These are phyloP conservation scores for Hypomontagnella submonticulosa DNA, from an alignment of 495 filamentous ascomycete genomes.

Conservation along the genomic window DNA sequence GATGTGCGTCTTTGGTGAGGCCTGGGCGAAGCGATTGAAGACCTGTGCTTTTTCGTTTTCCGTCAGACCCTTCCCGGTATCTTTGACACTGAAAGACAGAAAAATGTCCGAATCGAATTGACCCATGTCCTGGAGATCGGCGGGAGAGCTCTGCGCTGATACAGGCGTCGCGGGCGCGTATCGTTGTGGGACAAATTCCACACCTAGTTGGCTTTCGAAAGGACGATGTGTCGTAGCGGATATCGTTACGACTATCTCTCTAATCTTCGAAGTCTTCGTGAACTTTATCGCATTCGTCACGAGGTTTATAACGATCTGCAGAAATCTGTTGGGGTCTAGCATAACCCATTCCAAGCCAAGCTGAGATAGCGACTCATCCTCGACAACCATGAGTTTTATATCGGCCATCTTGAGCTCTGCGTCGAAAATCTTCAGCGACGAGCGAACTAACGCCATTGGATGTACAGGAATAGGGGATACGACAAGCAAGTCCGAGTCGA, in stretches of 20 bases:
- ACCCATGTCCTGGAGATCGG: constrained; percentile 49
- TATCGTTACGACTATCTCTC: constrained; percentile 67
- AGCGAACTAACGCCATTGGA: constrained; percentile 69
- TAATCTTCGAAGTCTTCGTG: constrained; percentile 64
- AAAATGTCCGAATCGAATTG: constrained; percentile 59
- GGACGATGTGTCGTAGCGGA: constrained; percentile 63
- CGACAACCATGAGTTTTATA: constrained; percentile 70
- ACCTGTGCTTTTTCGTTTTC: constrained; percentile 73
- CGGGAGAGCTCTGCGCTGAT: constrained; percentile 26
- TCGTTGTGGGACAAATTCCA: constrained; percentile 51
- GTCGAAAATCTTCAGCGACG: constrained; percentile 76
- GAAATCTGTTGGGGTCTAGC: constrained; percentile 75
- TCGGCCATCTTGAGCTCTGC: constrained; percentile 72
- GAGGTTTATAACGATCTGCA: constrained; percentile 79
- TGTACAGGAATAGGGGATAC: constrained; percentile 74
- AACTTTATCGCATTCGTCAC: constrained; percentile 82
- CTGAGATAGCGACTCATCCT: constrained; percentile 66
- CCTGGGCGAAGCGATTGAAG: constrained; percentile 82
- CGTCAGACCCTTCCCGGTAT: constrained; percentile 77
- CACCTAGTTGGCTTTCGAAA: constrained; percentile 53
- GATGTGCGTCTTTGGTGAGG: constrained; percentile 75
- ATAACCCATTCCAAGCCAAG: constrained; percentile 71
- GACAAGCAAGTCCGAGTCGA: constrained; percentile 76
- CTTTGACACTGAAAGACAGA: constrained; percentile 75
- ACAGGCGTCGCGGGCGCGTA: constrained; percentile 17